Percentiles rank a stretch among this genome's conserved stretches.
phyloP scores from a whole-genome alignment of 176 grass and related monocot species.

The Otatea glauca region DNA sequence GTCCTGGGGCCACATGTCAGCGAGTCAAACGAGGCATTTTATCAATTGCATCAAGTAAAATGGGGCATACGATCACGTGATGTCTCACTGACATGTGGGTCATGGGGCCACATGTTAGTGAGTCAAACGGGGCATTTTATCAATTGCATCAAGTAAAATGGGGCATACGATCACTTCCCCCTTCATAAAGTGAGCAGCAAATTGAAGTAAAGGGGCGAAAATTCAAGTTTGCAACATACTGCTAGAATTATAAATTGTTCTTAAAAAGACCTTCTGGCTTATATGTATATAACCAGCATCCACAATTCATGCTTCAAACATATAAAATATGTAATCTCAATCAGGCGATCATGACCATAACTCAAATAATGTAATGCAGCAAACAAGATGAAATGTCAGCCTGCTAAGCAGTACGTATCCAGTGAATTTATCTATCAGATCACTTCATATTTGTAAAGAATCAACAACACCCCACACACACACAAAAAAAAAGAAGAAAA shows the following conservation, averaged over 20 bases:
- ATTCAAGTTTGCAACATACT: not conserved
- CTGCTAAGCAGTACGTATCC: not conserved
- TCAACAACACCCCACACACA: not conserved
- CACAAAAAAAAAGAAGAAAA: not conserved
- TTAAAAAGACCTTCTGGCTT: not conserved
- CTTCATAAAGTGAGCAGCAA: conserved; percentile 9
- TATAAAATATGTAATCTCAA: not conserved
- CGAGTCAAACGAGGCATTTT: too few relatives aligned
- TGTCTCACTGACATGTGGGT: too few relatives aligned
- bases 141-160: too few relatives aligned
- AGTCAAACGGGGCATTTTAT: too few relatives aligned
- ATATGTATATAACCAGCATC: not conserved
- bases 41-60: too few relatives aligned
- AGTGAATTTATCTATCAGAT: not conserved
- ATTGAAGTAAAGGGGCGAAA: not conserved
- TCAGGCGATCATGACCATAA: not conserved
- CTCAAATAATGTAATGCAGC: not conserved
- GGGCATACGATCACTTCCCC: too few relatives aligned
- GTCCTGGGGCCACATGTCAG: too few relatives aligned
- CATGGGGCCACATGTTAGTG: too few relatives aligned
- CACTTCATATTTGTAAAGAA: not conserved
- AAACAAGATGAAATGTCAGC: not conserved
- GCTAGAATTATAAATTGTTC: not conserved
- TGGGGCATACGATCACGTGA: too few relatives aligned
- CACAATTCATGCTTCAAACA: not conserved